phyloP scores from a whole-genome alignment of 768 basidiomycete genomes.

The Serendipita sp. region DNA sequence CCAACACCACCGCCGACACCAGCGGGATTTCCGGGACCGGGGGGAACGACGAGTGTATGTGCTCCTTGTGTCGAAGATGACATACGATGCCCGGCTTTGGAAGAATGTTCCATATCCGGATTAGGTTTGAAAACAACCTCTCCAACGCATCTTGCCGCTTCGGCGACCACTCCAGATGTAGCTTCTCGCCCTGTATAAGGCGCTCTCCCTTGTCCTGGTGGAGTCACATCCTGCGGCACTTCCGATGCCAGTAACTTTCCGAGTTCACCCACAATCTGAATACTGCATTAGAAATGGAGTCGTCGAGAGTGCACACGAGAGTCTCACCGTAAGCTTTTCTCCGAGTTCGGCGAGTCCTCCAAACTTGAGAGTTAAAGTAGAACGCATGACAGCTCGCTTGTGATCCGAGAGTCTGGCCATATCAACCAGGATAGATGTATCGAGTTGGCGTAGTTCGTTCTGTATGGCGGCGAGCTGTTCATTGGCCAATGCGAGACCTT shows the following conservation, averaged over 20 bases:
- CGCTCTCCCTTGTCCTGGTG: constrained; percentile 61
- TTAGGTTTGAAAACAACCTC: constrained; percentile 13
- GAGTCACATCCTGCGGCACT: constrained; percentile 65
- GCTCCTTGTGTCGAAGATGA: too few relatives aligned
- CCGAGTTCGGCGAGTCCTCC: constrained; percentile 72
- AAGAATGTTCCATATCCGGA: neutral
- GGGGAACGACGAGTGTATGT: too few relatives aligned
- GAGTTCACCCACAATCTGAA: constrained; percentile 33
- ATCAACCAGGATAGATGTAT: constrained; percentile 69
- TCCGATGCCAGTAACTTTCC: constrained; percentile 40
- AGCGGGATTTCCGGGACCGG: too few relatives aligned
- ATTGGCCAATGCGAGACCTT: constrained; percentile 59
- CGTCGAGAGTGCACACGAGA: neutral
- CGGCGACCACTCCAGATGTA: constrained; percentile 43
- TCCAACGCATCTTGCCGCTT: constrained; percentile 31
- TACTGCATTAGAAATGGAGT: neutral
- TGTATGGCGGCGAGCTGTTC: constrained; percentile 53
- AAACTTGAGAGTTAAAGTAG: constrained; percentile 73
- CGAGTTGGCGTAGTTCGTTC: constrained; percentile 62
- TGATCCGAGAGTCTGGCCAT: constrained; percentile 71
- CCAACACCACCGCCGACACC: too few relatives aligned
- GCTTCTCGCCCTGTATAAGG: constrained; percentile 54
- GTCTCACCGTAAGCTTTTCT: constrained; percentile 51
- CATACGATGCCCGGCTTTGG: neutral
- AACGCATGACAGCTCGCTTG: constrained; percentile 53